A percentile compares a stretch with the other conserved stretches of the same genome.
These are phyloP conservation scores for Discostella stelligeroides DNA, from an alignment of 108 stramenopile species.

Conservation along the genomic window DNA sequence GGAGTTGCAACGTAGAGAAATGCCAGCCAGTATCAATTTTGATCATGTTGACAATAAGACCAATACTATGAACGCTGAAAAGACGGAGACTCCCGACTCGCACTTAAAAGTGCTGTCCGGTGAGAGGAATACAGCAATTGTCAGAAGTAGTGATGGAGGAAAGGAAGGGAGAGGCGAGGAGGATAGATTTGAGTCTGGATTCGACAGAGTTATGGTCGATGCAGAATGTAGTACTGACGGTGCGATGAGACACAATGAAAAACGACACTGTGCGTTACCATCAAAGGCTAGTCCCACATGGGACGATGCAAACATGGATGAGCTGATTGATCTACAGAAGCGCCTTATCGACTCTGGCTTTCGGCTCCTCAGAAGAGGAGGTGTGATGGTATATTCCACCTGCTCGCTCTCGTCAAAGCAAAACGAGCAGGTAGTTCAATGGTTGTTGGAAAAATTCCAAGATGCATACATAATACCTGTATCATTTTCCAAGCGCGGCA, in stretches of 20 bases:
- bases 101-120: too few species aligned
- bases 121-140: too few species aligned
- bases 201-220: constrained; percentile 92
- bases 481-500: constrained; percentile 34
- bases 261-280: constrained; percentile 29
- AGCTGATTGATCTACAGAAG: constrained; percentile 80
- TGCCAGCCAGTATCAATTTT: not conserved
- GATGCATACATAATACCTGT: constrained; percentile 61
- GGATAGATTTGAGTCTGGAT: too few species aligned
- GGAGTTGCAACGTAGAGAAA: constrained; percentile 28
- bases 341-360: constrained; percentile 77
- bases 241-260: constrained; percentile 72
- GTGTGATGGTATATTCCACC: constrained; percentile 89
- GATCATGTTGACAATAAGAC: too few species aligned
- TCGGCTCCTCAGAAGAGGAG: constrained; percentile 75
- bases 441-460: constrained; percentile 62
- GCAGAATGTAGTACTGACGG: constrained; percentile 96
- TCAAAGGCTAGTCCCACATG: constrained; percentile 14
- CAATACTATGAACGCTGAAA: not conserved
- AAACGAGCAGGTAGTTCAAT: constrained; percentile 88
- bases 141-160: too few species aligned
- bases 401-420: constrained; percentile 87
- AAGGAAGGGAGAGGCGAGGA: too few species aligned
- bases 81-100: too few species aligned
- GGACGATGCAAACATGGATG: constrained; percentile 49